Evolutionary conservation across 768 basidiomycete species (phyloP).

Genomic region (Neoboletus magnificus): DNA sequence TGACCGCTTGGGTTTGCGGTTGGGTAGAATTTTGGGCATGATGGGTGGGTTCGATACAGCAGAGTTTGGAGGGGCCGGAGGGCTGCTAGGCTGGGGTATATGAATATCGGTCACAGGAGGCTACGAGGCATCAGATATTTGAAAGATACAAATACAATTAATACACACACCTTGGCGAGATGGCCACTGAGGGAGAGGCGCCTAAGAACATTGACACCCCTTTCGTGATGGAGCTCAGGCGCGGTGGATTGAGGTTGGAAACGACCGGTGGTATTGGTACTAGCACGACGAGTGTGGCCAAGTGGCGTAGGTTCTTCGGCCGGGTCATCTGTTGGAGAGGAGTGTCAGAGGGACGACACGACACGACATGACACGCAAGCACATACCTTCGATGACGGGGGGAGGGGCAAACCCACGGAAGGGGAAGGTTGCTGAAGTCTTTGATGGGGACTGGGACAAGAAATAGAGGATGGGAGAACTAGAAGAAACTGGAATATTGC

Average conservation of each 20-base stretch:
- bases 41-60: constrained; percentile 36
- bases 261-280: constrained; percentile 54
- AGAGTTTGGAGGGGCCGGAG: constrained; percentile 51
- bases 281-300: constrained; percentile 59
- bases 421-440: constrained; percentile 53
- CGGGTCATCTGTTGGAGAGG: constrained; percentile 35
- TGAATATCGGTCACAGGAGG: constrained; percentile 13
- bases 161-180: constrained; percentile 51
- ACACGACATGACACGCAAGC: background rate
- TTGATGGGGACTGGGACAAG: constrained; percentile 57
- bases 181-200: constrained; percentile 69
- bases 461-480: constrained; percentile 73
- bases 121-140: constrained; percentile 3
- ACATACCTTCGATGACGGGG: constrained; percentile 62
- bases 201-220: constrained; percentile 68
- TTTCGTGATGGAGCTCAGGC: constrained; percentile 52
- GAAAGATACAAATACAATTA: background rate
- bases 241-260: constrained; percentile 46
- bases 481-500: constrained; percentile 50
- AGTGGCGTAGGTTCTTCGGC: constrained; percentile 41
- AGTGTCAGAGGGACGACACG: background rate
- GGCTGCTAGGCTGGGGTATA: constrained; percentile 29
- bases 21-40: constrained; percentile 19
- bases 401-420: constrained; percentile 51
- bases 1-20: constrained; percentile 48